A percentile compares a stretch with the other conserved stretches of the same genome.
Evolutionary conservation across 2,329 filamentous ascomycete species (phyloP).

Genomic region (Cladophialophora psammophila): DNA sequence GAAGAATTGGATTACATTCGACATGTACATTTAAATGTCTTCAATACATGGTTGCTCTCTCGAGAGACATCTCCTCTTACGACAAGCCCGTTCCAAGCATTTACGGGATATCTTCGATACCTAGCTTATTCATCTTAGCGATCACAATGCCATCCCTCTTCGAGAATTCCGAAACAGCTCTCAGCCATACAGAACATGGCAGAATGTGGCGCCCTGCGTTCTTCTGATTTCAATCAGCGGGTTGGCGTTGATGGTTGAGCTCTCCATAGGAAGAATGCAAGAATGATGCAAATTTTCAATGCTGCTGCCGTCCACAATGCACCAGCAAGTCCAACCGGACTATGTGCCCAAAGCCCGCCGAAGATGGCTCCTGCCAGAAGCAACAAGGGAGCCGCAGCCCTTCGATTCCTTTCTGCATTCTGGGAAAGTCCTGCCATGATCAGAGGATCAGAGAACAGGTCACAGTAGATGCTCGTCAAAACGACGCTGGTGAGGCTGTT

Average conservation of each 20-base stretch:
- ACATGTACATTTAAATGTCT: background rate
- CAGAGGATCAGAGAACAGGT: conserved; percentile 72
- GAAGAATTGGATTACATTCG: background rate
- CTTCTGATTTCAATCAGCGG: background rate
- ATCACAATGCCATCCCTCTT: background rate
- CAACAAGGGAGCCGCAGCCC: conserved; percentile 59
- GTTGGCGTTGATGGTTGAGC: conserved; percentile 45
- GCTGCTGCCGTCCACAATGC: conserved; percentile 67
- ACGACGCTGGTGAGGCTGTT: conserved; percentile 79
- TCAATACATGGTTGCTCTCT: background rate
- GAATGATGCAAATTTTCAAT: conserved; percentile 64
- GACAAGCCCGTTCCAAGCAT: background rate
- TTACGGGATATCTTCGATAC: background rate
- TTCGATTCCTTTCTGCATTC: conserved; percentile 62
- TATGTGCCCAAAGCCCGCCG: conserved; percentile 64
- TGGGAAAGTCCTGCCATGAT: conserved; percentile 49
- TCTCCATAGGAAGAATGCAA: conserved; percentile 69
- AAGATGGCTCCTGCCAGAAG: conserved; percentile 62
- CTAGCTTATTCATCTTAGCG: background rate
- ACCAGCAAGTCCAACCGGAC: conserved; percentile 58
- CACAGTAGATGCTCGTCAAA: conserved; percentile 81
- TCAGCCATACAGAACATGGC: background rate
- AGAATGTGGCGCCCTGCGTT: background rate
- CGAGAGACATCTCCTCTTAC: background rate
- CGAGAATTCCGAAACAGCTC: background rate